phyloP scores from a whole-genome alignment of 1,139 yeast species.

The Yamadazyma mexicana region DNA sequence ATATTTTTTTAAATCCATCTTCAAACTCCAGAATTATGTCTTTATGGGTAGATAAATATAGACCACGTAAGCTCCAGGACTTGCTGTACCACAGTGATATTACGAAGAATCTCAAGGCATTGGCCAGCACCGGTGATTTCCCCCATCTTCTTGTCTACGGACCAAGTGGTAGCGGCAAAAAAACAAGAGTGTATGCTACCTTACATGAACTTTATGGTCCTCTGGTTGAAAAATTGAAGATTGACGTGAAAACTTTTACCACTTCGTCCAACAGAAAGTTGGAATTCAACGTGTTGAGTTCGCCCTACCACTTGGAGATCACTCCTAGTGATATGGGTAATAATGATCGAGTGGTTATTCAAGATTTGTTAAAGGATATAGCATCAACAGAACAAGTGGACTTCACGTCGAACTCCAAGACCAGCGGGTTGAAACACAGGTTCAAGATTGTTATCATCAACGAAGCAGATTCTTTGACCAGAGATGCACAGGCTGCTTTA shows the following conservation, averaged over 20 bases:
- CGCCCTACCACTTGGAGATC: slow-evolving; percentile 88
- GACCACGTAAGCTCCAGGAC: slow-evolving; percentile 68
- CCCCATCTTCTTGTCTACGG: slow-evolving; percentile 94
- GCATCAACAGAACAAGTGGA: slow-evolving; percentile 96
- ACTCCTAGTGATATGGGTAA: slow-evolving; percentile 98
- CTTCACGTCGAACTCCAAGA: slow-evolving; percentile 33
- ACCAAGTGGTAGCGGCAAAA: slow-evolving; percentile 96
- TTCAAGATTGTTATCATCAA: slow-evolving; percentile 92
- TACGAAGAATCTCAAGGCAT: slow-evolving; percentile 61
- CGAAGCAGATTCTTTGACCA: slow-evolving; percentile 87
- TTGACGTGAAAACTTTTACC: slow-evolving; percentile 82
- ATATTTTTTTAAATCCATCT: neutral
- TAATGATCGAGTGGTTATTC: slow-evolving; percentile 91
- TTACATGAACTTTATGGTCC: slow-evolving; percentile 79
- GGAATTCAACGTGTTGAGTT: slow-evolving; percentile 87
- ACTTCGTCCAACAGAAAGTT: slow-evolving; percentile 72
- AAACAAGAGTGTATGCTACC: slow-evolving; percentile 85
- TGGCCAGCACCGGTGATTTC: slow-evolving; percentile 78
- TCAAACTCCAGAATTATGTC: slow-evolving; percentile 52
- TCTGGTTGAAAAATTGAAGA: slow-evolving; percentile 78
- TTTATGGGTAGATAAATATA: slow-evolving; percentile 93
- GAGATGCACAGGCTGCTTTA: slow-evolving; percentile 97
- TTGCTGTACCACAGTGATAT: slow-evolving; percentile 69
- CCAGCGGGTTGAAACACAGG: slow-evolving; percentile 51
- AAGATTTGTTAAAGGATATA: slow-evolving; percentile 87